Conservation (phyloP, 192 early-diverging fungal genomes). For the Phlyctochytrium bullatum region DNA sequence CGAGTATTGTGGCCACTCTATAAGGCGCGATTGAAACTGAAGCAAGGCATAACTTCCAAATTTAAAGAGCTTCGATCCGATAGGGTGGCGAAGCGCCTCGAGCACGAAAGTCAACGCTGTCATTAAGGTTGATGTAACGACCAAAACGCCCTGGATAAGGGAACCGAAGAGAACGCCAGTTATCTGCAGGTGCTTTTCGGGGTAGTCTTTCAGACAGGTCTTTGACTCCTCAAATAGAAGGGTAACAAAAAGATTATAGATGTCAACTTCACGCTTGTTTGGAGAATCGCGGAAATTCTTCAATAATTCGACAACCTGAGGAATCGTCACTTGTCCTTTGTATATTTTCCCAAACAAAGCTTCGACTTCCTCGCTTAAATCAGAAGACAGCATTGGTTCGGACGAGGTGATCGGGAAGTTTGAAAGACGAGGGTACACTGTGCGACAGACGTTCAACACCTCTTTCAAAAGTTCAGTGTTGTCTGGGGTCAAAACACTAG, state of each 20-base stretch:
- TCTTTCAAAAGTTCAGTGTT: slow-evolving; percentile 58
- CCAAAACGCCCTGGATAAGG: slow-evolving; percentile 84
- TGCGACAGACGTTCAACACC: slow-evolving; percentile 49
- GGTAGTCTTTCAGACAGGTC: slow-evolving; percentile 86
- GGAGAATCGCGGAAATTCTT: slow-evolving; percentile 76
- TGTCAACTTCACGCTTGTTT: slow-evolving; percentile 72
- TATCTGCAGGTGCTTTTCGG: slow-evolving; percentile 84
- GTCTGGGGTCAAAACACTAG: slow-evolving; percentile 58
- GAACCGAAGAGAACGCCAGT: slow-evolving; percentile 89
- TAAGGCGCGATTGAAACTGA: slow-evolving; percentile 79
- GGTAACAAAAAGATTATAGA: slow-evolving; percentile 87
- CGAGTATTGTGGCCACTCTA: slow-evolving; percentile 91
- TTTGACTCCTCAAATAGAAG: slow-evolving; percentile 95
- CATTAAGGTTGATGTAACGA: slow-evolving; percentile 75
- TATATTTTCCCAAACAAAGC: slow-evolving; percentile 59
- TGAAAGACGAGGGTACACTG: slow-evolving; percentile 43
- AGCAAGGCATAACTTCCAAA: slow-evolving; percentile 87
- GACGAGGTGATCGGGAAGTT: background rate
- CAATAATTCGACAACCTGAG: slow-evolving; percentile 81
- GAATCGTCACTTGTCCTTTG: slow-evolving; percentile 74
- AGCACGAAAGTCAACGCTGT: slow-evolving; percentile 87
- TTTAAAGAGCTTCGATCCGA: slow-evolving; percentile 77
- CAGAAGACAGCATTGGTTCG: background rate
- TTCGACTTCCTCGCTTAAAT: background rate
- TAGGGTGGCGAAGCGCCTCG: slow-evolving; percentile 76